Percentiles rank a stretch among this genome's conserved stretches.
These are phyloP conservation scores for Gossypium stocksii DNA, from an alignment of 345 rosid species.

Conservation along the genomic window DNA sequence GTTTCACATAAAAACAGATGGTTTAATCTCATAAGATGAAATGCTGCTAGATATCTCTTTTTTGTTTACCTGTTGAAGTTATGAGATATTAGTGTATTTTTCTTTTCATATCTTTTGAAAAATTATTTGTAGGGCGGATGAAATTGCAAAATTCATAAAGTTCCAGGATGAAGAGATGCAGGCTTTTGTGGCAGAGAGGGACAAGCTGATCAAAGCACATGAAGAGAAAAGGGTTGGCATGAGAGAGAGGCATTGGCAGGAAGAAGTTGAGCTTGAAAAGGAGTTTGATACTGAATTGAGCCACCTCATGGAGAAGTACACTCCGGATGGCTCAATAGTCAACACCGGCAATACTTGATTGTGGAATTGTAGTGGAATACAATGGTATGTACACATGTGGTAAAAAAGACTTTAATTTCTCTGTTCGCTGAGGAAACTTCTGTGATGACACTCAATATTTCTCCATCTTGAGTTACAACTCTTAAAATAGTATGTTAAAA, in stretches of 20 bases:
- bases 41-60: neutral
- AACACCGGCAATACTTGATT: no score
- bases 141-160: slow-evolving; percentile 43
- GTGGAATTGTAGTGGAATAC: no score
- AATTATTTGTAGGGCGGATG: slow-evolving; percentile 40
- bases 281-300: slow-evolving; percentile 35
- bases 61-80: no score
- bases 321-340: no score
- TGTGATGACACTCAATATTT: no score
- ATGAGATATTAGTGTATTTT: neutral
- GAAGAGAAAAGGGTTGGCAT: slow-evolving; percentile 45
- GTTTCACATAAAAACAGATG: no score
- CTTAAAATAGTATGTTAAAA: no score
- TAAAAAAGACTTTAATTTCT: no score
- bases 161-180: slow-evolving; percentile 58
- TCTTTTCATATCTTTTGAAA: neutral
- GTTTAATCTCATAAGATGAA: neutral
- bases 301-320: no score
- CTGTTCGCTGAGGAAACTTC: no score
- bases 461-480: no score
- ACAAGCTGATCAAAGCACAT: slow-evolving; percentile 45
- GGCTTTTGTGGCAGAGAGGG: slow-evolving; percentile 61
- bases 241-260: slow-evolving; percentile 60
- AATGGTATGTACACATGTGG: no score
- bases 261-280: slow-evolving; percentile 51